Conservation (phyloP, 352 stramenopile genomes). For the Phytopythium vexans region DNA sequence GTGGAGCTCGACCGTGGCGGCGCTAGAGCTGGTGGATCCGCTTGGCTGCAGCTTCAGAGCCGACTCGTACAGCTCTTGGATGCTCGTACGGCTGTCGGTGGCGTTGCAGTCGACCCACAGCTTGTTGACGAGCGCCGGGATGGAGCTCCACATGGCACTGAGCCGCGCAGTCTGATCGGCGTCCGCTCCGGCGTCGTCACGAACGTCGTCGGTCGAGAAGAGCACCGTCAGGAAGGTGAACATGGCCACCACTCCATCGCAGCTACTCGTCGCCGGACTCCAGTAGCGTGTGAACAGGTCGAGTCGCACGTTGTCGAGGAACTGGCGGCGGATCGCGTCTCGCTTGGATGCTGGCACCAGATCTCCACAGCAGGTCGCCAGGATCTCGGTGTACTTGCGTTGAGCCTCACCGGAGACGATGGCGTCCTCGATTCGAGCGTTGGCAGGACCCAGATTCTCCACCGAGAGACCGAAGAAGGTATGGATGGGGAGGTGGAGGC, state of each 20-base stretch:
- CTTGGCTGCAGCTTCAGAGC: neutral
- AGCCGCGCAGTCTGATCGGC: neutral
- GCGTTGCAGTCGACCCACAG: neutral
- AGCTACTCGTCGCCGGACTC: neutral
- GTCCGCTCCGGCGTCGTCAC: neutral
- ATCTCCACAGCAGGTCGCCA: neutral
- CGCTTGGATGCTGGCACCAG: neutral
- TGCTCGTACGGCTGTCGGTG: no score
- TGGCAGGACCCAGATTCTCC: neutral
- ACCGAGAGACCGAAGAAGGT: constrained; percentile 1
- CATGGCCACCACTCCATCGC: neutral
- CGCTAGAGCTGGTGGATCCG: neutral
- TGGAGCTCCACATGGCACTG: neutral
- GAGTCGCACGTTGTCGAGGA: constrained; percentile 3
- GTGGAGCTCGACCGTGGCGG: neutral
- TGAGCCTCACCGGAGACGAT: neutral
- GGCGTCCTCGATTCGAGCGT: neutral
- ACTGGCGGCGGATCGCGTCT: neutral
- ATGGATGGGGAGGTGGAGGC: neutral
- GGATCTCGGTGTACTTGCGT: neutral
- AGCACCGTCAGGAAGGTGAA: constrained; percentile 6
- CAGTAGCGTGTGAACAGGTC: constrained; percentile 7
- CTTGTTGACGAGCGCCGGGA: constrained; percentile 1
- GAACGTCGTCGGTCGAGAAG: constrained; percentile 4
- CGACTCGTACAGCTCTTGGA: neutral